phyloP scores from a whole-genome alignment of 345 rosid species.

The Hirschfeldia incana region DNA sequence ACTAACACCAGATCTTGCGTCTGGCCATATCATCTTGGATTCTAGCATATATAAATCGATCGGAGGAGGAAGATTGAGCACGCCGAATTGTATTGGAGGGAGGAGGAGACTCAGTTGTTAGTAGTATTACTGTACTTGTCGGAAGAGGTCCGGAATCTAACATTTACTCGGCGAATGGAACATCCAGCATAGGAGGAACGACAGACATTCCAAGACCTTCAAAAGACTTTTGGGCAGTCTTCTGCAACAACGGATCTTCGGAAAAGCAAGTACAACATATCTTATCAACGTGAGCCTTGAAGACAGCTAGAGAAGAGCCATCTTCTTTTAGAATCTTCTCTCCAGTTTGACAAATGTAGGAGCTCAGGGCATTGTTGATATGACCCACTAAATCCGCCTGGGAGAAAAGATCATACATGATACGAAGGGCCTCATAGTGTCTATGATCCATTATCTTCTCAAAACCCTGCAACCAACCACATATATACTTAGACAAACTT shows the following conservation, averaged over 20 bases:
- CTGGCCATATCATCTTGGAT: too few species aligned
- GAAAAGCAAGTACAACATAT: neutral
- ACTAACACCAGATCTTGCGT: too few species aligned
- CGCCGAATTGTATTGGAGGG: too few species aligned
- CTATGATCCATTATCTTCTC: neutral
- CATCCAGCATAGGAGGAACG: too few species aligned
- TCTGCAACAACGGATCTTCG: neutral
- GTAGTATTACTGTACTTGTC: too few species aligned
- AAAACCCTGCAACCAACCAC: neutral
- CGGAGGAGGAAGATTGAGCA: too few species aligned
- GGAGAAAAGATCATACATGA: neutral
- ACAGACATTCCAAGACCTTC: neutral
- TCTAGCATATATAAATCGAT: too few species aligned
- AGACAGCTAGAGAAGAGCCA: neutral
- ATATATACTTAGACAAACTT: neutral
- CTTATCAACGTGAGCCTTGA: neutral
- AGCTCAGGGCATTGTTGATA: neutral
- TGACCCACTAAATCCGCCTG: neutral
- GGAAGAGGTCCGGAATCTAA: too few species aligned
- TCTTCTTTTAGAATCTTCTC: neutral
- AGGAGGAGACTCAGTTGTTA: too few species aligned
- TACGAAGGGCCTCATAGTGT: neutral
- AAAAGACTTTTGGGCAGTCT: neutral
- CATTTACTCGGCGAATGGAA: too few species aligned
- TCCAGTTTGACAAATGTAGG: neutral